Percentiles rank a stretch among this genome's conserved stretches.
Evolutionary conservation across 352 stramenopile genomes (phyloP).

Genomic region (Hyaloperonospora arabidopsidis): DNA sequence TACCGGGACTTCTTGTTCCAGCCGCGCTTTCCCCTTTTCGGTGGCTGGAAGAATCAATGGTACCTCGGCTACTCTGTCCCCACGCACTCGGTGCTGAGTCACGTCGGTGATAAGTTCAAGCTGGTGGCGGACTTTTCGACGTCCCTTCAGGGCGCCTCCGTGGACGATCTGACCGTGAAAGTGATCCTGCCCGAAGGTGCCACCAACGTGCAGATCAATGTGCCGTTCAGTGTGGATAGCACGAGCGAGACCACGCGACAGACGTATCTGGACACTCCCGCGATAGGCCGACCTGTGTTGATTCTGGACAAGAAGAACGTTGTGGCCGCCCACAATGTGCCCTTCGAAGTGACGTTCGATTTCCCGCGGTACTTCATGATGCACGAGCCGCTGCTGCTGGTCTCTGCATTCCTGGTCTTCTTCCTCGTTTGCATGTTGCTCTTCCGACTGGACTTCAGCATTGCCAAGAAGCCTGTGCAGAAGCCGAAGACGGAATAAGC

Average conservation of each 20-base stretch:
- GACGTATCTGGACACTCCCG: slow-evolving; percentile 81
- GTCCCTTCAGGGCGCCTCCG: slow-evolving; percentile 59
- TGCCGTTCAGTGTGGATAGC: slow-evolving; percentile 66
- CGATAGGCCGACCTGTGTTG: slow-evolving; percentile 71
- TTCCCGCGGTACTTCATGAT: slow-evolving; percentile 77
- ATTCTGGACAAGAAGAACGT: slow-evolving; percentile 82
- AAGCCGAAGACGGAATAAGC: slow-evolving; percentile 71
- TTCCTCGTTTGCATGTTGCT: slow-evolving; percentile 83
- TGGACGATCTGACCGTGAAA: slow-evolving; percentile 84
- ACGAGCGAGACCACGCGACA: slow-evolving; percentile 53
- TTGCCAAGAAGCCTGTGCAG: slow-evolving; percentile 34
- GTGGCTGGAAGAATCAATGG: slow-evolving; percentile 85
- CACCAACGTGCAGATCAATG: slow-evolving; percentile 67
- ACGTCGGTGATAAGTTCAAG: slow-evolving; percentile 63
- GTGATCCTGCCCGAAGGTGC: slow-evolving; percentile 79
- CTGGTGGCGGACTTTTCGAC: slow-evolving; percentile 84
- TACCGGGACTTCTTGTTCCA: slow-evolving; percentile 73
- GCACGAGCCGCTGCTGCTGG: slow-evolving; percentile 80
- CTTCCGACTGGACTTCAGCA: slow-evolving; percentile 78
- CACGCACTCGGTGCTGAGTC: slow-evolving; percentile 68
- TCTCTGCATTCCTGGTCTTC: slow-evolving; percentile 74
- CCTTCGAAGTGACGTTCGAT: slow-evolving; percentile 82
- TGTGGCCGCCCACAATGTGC: slow-evolving; percentile 74
- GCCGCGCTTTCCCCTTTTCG: slow-evolving; percentile 82
- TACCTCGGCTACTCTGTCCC: slow-evolving; percentile 86